Evolutionary conservation across 2,329 filamentous ascomycete genomes (phyloP), one percentile per base, ranked within the genome.

Genomic region (Alternaria metachromatica): DNA sequence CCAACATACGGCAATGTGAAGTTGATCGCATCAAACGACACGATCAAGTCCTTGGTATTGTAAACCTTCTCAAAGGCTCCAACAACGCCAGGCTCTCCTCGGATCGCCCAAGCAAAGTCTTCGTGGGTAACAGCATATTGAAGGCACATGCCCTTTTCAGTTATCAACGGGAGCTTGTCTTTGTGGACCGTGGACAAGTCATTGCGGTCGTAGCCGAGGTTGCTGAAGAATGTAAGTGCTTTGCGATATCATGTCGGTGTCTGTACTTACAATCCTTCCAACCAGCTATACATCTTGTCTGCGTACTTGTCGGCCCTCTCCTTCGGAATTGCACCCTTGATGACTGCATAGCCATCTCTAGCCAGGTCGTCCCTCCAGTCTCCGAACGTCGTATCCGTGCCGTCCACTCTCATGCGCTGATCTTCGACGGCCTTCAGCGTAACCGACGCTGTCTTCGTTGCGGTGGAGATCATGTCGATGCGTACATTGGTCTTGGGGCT

Each of bases 321-420:
- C 2, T 65, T 70, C 1, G 83, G 81, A 46, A 85, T 80, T 1
- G 82, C 82, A 2, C 80, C 80, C 60, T 85, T 85, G 58, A 86
- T 73, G n/a, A 86, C 78, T 1, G 80, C 81, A 64, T 58, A 58
- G 11, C 56, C 56, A 13, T 58, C 56, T 11, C 56, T 33, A 6
- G 46, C 56, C 6, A 58, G 56, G 23, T 81, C 78, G 43, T 78
- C 76, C 25, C 75, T 66, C 76, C 78, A 82, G 68, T 80, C 77
- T 11, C 74, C 73, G 51, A 63, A 76, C 8, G 63, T 55, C 7
- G 61, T 20, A 21, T 76, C 71, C 30, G 66, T 65, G n/a, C 68
- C 69, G 28, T 71, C 70, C 6, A 71, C 46, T 13, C 57, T 67
- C 60, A 72, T 63, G 23, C 33, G 51, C 11, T 43, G 37, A 45